Percentiles rank a stretch among this genome's conserved stretches.
phyloP scores from a whole-genome alignment of 2,329 filamentous ascomycete species.

The Alternaria tenuissima region DNA sequence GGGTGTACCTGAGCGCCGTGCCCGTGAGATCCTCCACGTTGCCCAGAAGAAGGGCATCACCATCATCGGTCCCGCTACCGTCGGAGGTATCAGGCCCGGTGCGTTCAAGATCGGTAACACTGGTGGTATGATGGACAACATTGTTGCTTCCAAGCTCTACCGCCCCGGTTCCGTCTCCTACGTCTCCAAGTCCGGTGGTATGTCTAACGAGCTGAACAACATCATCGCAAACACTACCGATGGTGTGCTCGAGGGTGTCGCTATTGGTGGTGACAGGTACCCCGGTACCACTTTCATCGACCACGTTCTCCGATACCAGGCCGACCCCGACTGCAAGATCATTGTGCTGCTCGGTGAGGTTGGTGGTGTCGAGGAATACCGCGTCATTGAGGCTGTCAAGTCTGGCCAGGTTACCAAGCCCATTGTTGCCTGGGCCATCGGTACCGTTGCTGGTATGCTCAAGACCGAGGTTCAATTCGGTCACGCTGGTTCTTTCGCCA shows the following conservation, averaged over 20 bases:
- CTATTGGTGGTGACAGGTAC: constrained; percentile 98
- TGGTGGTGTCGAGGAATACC: constrained; percentile 99
- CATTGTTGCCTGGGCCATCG: constrained; percentile 98
- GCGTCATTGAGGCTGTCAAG: constrained; percentile 98
- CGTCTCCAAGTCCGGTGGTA: constrained; percentile 99
- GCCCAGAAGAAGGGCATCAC: constrained; percentile 98
- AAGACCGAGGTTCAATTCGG: constrained; percentile 99
- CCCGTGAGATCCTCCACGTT: constrained; percentile 95
- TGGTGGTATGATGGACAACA: constrained; percentile 99
- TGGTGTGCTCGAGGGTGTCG: constrained; percentile 98
- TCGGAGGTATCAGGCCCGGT: constrained; percentile 99
- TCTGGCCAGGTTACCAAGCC: constrained; percentile 95
- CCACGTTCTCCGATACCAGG: constrained; percentile 95
- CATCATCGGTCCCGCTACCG: constrained; percentile 97
- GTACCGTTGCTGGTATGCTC: constrained; percentile 99
- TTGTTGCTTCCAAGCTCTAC: constrained; percentile 99
- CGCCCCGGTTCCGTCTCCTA: constrained; percentile 98
- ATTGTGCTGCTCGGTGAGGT: constrained; percentile 96
- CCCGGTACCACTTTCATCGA: constrained; percentile 99
- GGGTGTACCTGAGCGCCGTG: constrained; percentile 97
- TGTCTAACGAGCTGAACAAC: constrained; percentile 99
- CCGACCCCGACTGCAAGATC: constrained; percentile 97
- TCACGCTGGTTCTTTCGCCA: constrained; percentile 97
- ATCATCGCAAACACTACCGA: constrained; percentile 96
- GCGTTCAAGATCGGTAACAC: constrained; percentile 99